phyloP scores from a whole-genome alignment of 495 filamentous ascomycete genomes.

The Bathelium albidoporum region DNA sequence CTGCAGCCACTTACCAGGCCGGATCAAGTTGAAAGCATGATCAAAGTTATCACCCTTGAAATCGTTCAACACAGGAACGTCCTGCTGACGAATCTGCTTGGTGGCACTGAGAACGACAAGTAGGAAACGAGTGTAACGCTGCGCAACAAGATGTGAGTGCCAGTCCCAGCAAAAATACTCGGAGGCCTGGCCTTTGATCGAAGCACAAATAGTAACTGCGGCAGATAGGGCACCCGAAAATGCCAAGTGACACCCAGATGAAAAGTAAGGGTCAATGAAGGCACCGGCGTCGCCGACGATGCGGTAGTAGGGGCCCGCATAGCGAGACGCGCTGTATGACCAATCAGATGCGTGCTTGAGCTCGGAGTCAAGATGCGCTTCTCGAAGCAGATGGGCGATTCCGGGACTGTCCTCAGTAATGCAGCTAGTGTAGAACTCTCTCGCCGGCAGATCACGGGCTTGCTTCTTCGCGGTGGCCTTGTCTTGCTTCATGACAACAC shows the following conservation, averaged over 20 bases:
- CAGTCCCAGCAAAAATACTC: slow-evolving; percentile 18
- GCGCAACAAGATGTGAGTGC: slow-evolving; percentile 37
- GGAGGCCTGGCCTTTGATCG: not conserved
- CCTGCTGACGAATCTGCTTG: slow-evolving; percentile 36
- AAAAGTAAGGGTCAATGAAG: not conserved
- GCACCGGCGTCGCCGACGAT: not conserved
- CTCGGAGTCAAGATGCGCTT: not conserved
- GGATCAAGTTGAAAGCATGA: slow-evolving; percentile 36
- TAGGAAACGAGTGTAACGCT: slow-evolving; percentile 43
- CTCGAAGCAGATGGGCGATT: not conserved
- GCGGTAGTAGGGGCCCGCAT: not conserved
- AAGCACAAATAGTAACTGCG: not conserved
- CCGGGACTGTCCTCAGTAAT: not conserved
- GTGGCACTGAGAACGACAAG: slow-evolving; percentile 36
- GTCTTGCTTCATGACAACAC: not conserved
- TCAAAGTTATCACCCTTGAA: slow-evolving; percentile 39
- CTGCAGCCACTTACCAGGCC: slow-evolving; percentile 28
- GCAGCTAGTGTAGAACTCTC: not conserved
- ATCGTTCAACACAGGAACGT: slow-evolving; percentile 22
- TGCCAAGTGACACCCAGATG: not conserved
- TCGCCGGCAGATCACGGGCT: not conserved
- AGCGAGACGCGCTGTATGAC: not conserved
- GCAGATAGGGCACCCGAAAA: not conserved
- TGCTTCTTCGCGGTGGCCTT: not conserved
- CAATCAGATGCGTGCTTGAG: not conserved